These are phyloP conservation scores for Xylariaceae sp. DNA, from an alignment of 2,329 filamentous ascomycete genomes.

Conservation along the genomic window DNA sequence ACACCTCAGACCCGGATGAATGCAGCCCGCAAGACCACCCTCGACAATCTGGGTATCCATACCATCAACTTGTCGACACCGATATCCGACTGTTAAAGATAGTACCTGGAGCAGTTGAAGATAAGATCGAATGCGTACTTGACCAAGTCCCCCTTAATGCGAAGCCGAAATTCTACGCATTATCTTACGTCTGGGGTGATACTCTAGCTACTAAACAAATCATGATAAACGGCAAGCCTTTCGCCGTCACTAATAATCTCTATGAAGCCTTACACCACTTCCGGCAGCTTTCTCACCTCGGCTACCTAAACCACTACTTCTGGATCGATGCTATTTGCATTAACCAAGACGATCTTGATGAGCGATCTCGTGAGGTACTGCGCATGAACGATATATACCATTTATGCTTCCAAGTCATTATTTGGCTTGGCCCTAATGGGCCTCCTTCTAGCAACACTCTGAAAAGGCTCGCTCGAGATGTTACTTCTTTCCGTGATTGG, in stretches of 20 bases:
- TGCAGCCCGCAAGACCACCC: no score
- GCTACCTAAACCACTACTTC: slow-evolving; percentile 9
- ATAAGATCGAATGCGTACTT: slow-evolving; percentile 23
- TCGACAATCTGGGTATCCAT: no score
- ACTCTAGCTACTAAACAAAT: slow-evolving; percentile 1
- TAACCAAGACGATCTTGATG: slow-evolving; percentile 27
- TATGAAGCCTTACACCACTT: slow-evolving; percentile 16
- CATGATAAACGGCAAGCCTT: slow-evolving; percentile 12
- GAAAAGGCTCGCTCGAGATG: not conserved
- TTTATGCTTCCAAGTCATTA: not conserved
- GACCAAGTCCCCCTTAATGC: slow-evolving; percentile 26
- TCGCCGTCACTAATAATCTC: slow-evolving; percentile 19
- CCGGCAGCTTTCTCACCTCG: not conserved
- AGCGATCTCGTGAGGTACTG: slow-evolving; percentile 26
- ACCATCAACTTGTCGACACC: slow-evolving; percentile 19
- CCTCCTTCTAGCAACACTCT: not conserved
- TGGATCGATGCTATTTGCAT: slow-evolving; percentile 36
- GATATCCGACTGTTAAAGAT: slow-evolving; percentile 31
- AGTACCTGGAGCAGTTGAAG: slow-evolving; percentile 27
- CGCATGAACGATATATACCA: slow-evolving; percentile 33
- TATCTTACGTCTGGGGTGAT: slow-evolving; percentile 27
- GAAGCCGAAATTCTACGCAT: slow-evolving; percentile 15
- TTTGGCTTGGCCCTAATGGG: slow-evolving; percentile 29
- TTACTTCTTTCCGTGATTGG: not conserved
- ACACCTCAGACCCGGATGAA: no score